Conservation (phyloP, 345 rosid species). For the Moricandia moricandioides region DNA sequence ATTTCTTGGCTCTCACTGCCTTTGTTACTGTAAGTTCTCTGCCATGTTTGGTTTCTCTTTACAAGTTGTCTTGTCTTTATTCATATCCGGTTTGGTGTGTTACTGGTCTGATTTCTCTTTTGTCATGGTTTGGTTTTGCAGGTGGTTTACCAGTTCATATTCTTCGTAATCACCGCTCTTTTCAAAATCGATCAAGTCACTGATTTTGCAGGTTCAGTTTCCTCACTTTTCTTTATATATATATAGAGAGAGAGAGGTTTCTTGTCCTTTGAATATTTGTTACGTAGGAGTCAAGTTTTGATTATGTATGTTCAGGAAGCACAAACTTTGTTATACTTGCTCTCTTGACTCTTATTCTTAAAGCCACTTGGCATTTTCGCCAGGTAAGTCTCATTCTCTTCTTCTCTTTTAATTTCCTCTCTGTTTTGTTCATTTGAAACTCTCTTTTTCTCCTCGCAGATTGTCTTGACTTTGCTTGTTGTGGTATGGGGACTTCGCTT, state of each 20-base stretch:
- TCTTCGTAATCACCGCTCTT: constrained; percentile 75
- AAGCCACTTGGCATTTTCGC: constrained; percentile 84
- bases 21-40: constrained; percentile 48
- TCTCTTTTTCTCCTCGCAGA: constrained; percentile 40
- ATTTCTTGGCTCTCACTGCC: constrained; percentile 64
- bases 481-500: constrained; percentile 88
- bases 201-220: constrained; percentile 73
- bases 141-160: constrained; percentile 72
- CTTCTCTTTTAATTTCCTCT: background rate
- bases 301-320: constrained; percentile 58
- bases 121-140: constrained; percentile 19
- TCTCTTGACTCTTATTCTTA: constrained; percentile 64
- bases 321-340: constrained; percentile 78
- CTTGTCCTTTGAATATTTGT: background rate
- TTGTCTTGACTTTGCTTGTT: constrained; percentile 64
- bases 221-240: background rate
- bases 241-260: too few species aligned
- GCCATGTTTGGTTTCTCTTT: background rate
- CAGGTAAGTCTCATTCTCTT: constrained; percentile 50
- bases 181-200: constrained; percentile 89
- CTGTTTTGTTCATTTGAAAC: background rate
- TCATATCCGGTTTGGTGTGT: background rate
- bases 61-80: background rate
- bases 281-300: constrained; percentile 2
- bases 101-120: background rate